These are phyloP conservation scores for Knufia petricola DNA, from an alignment of 2,329 filamentous ascomycete genomes.

Conservation along the genomic window DNA sequence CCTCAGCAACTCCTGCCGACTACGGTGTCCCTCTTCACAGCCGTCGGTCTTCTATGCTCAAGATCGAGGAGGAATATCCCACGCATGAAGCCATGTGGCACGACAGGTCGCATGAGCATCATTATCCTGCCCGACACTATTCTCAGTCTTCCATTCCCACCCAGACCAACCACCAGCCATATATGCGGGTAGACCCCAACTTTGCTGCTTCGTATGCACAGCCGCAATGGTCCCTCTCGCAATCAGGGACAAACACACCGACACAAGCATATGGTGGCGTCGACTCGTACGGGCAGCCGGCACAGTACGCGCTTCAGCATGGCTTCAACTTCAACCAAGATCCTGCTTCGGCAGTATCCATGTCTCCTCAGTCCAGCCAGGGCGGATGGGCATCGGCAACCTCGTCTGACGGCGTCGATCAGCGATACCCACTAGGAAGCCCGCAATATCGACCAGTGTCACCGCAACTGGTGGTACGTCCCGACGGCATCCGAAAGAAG, in stretches of 20 bases:
- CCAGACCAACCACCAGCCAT: conserved; percentile 46
- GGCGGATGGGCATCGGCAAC: conserved; percentile 41
- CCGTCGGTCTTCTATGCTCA: conserved; percentile 38
- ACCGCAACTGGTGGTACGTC: conserved; percentile 55
- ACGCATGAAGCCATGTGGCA: conserved; percentile 44
- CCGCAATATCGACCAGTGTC: conserved; percentile 49
- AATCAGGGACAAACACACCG: conserved; percentile 64
- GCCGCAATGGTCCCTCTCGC: conserved; percentile 54
- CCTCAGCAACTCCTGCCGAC: conserved; percentile 41
- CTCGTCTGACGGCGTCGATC: conserved; percentile 39
- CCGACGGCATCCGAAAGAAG: conserved; percentile 95
- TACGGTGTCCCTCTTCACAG: conserved; percentile 30
- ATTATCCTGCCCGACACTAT: conserved; percentile 32
- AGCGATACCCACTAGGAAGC: conserved; percentile 23
- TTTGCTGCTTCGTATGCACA: conserved; percentile 36
- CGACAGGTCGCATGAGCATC: conserved; percentile 38
- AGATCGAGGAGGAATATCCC: conserved; percentile 43
- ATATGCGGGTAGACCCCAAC: conserved; percentile 51
- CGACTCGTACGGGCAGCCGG: conserved; percentile 42
- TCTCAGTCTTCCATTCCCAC: conserved; percentile 37
- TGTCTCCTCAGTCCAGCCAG: conserved; percentile 54
- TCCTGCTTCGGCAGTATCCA: conserved; percentile 44
- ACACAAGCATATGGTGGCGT: conserved; percentile 61
- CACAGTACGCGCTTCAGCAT: conserved; percentile 31
- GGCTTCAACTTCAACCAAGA: conserved; percentile 38